Evolutionary conservation across 768 basidiomycete genomes (phyloP), one percentile per base, ranked within the genome.

Genomic region (Serendipita sp.): DNA sequence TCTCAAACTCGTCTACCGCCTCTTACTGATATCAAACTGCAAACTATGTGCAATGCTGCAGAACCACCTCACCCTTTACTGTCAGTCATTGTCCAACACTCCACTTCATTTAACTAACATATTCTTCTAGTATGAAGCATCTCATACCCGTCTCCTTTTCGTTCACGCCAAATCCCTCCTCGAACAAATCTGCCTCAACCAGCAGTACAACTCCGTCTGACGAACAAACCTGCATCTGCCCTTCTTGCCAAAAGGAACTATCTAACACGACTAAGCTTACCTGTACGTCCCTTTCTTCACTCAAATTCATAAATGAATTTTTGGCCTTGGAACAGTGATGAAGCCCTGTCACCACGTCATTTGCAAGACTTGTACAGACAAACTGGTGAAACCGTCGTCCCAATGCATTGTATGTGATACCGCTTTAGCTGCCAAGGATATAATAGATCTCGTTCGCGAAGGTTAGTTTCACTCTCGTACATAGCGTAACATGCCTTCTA

Each of bases 351-450:
- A 85, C 0, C 92, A 99, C 73, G 92, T 97, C 33, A 80, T 86
- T 0, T 99, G 96, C 74, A 87, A 88, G 70, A 88, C 85, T 3
- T 98, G 96, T 73, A 84, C 85, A 2, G 92, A 97, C 63, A 84
- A 89, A 2, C 84, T 98, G 46, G 86, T 93, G 16, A 82, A 81
- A 34, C 82, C 87, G 0, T 74, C 83, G 3, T 83, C 83, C 69
- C 87, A 90, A 69, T 99, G 96, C 71, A 81, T 93, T 11, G 85
- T 88, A 6, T 99, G 96, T 71, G 91, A 94, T 67, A 79, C 76
- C 15, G 69, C 71, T 66, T 70, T 91, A 27, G 77, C 75, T 50
- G 83, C 86, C 36, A 80, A 81, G 69, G 91, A 92, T 62, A 80
- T 92, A 31, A 81, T 96, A 53, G 86, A 90, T 71, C 73, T 98